These are phyloP conservation scores for Saturnispora sekii DNA, from an alignment of 805 yeast species.

Conservation along the genomic window DNA sequence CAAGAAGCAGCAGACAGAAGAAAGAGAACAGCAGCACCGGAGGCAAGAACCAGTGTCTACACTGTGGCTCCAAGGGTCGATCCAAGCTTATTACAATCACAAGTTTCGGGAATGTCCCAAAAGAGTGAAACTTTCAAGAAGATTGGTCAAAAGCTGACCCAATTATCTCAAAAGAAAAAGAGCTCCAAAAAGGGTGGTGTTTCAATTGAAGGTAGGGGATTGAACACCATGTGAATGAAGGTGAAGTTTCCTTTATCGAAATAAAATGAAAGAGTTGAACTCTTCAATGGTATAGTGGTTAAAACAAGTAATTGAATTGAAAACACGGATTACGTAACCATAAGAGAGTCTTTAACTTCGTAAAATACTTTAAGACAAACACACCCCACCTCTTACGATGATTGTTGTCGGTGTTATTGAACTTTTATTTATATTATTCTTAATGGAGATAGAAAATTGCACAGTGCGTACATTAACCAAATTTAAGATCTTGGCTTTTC, in stretches of 20 bases:
- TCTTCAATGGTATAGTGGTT: no score
- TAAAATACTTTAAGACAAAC: neutral
- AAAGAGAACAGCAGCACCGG: slow-evolving; percentile 94
- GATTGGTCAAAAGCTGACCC: slow-evolving; percentile 49
- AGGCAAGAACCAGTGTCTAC: slow-evolving; percentile 78
- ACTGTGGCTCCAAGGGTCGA: slow-evolving; percentile 81
- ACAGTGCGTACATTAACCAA: slow-evolving; percentile 11
- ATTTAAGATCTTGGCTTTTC: slow-evolving; percentile 99
- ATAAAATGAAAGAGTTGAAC: no score
- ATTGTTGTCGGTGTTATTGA: neutral
- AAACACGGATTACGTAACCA: no score
- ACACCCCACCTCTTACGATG: neutral
- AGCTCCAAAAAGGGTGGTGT: slow-evolving; percentile 60
- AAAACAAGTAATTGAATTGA: no score
- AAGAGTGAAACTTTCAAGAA: slow-evolving; percentile 69
- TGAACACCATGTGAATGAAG: slow-evolving; percentile 13
- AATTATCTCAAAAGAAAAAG: slow-evolving; percentile 40
- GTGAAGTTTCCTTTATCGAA: no score
- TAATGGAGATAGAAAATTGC: slow-evolving; percentile 1
- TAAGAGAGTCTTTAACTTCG: neutral
- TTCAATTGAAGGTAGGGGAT: slow-evolving; percentile 64
- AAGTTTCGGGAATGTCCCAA: slow-evolving; percentile 34
- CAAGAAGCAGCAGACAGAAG: slow-evolving; percentile 88
- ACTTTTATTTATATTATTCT: slow-evolving; percentile 5
- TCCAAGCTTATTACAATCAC: slow-evolving; percentile 36